Evolutionary conservation across 768 basidiomycete species (phyloP).

Genomic region (Amanita rimosa): DNA sequence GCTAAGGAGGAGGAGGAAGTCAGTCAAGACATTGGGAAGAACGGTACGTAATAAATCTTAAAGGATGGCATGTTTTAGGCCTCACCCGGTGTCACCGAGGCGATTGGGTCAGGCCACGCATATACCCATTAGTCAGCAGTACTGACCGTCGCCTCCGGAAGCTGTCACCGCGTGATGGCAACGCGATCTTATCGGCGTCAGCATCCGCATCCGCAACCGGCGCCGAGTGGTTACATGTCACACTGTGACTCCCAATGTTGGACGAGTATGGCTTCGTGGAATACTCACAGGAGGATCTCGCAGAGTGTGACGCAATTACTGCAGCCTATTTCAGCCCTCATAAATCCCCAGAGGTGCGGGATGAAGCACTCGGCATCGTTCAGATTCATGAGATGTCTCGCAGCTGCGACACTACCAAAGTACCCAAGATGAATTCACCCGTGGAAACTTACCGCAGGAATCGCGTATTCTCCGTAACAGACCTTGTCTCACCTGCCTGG

Average conservation of each 20-base stretch:
- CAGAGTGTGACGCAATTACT: constrained; percentile 32
- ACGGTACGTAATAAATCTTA: neutral
- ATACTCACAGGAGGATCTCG: constrained; percentile 48
- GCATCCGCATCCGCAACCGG: no score
- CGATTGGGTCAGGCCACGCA: constrained; percentile 17
- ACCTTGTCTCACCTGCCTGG: constrained; percentile 53
- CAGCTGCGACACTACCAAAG: no score
- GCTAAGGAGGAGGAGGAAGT: constrained; percentile 6
- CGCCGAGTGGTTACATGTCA: no score
- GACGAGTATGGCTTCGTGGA: constrained; percentile 42
- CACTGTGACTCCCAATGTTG: constrained; percentile 3
- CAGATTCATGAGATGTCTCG: neutral
- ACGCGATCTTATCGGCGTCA: no score
- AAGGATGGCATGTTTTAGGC: neutral
- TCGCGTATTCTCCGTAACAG: constrained; percentile 47
- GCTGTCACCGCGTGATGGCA: no score
- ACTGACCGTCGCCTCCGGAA: no score
- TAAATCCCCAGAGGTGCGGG: constrained; percentile 21
- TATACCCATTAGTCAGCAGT: neutral
- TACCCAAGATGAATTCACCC: no score
- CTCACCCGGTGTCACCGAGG: neutral
- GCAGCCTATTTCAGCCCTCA: constrained; percentile 7
- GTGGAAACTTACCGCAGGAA: constrained; percentile 31
- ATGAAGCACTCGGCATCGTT: constrained; percentile 19
- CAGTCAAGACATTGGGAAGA: neutral